These are phyloP conservation scores for Suillus occidentalis DNA, from an alignment of 768 basidiomycete species.

Conservation along the genomic window DNA sequence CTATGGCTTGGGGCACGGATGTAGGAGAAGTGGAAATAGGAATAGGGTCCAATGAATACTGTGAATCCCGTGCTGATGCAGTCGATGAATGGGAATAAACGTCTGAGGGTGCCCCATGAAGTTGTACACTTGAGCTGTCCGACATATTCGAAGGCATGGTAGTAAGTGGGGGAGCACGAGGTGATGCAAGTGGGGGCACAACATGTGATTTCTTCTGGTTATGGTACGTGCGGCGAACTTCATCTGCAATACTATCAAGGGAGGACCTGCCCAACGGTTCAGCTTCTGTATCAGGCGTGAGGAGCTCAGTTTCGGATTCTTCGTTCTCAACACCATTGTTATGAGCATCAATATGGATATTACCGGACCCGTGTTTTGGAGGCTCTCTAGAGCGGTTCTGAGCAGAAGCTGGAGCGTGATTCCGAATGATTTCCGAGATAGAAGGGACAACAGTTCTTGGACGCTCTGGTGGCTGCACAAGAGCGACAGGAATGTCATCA, in stretches of 20 bases:
- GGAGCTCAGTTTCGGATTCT: constrained; percentile 50
- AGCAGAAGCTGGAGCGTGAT: constrained; percentile 62
- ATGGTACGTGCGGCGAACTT: constrained; percentile 70
- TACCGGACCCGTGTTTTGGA: constrained; percentile 46
- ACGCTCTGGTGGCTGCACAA: constrained; percentile 26
- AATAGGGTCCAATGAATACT: constrained; percentile 26
- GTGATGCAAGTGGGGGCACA: constrained; percentile 37
- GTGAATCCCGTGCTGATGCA: constrained; percentile 22
- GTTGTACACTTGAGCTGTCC: constrained; percentile 50
- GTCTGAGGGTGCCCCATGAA: constrained; percentile 42
- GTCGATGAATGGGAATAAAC: constrained; percentile 51
- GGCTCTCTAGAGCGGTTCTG: constrained; percentile 50
- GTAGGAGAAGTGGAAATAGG: constrained; percentile 47
- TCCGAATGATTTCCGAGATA: constrained; percentile 86
- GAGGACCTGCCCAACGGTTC: constrained; percentile 79
- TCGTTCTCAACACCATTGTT: constrained; percentile 50
- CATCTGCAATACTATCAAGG: constrained; percentile 84
- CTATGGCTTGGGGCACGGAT: constrained; percentile 68
- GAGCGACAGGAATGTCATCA: constrained; percentile 12
- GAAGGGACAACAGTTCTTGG: constrained; percentile 65
- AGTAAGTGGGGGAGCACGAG: constrained; percentile 32
- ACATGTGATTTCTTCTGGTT: constrained; percentile 44
- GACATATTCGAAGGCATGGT: constrained; percentile 48
- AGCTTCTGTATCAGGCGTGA: constrained; percentile 55
- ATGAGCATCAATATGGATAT: constrained; percentile 49